Percentiles rank a stretch among this genome's conserved stretches.
These are phyloP conservation scores for Apostasia shenzhenica DNA, from an alignment of 106 monocot genomes.

Conservation along the genomic window DNA sequence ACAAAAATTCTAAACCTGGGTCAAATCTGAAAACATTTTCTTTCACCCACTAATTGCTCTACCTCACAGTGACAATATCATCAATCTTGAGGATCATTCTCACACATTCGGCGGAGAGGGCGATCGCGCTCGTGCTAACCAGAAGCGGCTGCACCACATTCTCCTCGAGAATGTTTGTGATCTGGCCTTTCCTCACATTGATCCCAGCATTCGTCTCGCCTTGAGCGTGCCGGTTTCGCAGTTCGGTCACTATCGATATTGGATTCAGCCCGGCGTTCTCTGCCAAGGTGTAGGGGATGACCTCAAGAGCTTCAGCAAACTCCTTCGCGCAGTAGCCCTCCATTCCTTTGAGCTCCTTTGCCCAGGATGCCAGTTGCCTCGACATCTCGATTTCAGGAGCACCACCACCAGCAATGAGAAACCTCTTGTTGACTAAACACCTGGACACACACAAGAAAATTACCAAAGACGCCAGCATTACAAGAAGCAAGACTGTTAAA, in stretches of 20 bases:
- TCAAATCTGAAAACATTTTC: no score
- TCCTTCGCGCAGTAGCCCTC: conserved; percentile 91
- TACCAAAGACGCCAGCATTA: background rate
- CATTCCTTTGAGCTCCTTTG: conserved; percentile 87
- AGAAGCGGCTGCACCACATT: conserved; percentile 95
- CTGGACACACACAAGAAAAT: conserved; percentile 19
- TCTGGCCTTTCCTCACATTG: conserved; percentile 94
- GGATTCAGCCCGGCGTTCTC: conserved; percentile 97
- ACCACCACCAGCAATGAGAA: conserved; percentile 91
- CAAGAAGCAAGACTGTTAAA: no score
- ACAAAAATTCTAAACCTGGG: no score
- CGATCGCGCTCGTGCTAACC: conserved; percentile 85
- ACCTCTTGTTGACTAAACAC: conserved; percentile 90
- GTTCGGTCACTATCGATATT: conserved; percentile 80
- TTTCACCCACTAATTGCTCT: background rate
- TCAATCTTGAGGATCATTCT: conserved; percentile 99
- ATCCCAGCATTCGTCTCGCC: conserved; percentile 89
- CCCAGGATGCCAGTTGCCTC: conserved; percentile 73
- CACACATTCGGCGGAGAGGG: conserved; percentile 80
- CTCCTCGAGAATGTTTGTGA: conserved; percentile 94
- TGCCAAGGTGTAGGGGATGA: conserved; percentile 87
- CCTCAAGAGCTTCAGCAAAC: conserved; percentile 89
- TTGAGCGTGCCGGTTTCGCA: conserved; percentile 84
- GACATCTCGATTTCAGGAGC: conserved; percentile 98
- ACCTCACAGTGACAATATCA: conserved; percentile 90